Conservation (phyloP, 2,329 filamentous ascomycete species). For the Fusarium duplospermum region DNA sequence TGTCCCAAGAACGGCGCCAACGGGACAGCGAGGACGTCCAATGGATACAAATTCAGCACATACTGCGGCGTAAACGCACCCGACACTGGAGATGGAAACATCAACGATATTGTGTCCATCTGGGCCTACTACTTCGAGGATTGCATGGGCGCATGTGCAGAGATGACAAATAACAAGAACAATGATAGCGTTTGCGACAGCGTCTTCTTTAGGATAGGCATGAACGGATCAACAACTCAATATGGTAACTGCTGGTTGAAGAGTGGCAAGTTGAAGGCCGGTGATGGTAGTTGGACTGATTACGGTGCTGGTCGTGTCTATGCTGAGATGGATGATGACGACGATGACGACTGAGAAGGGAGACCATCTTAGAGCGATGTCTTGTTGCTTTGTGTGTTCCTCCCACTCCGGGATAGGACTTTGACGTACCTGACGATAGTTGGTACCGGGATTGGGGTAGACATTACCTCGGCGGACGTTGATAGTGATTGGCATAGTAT, state of each 20-base stretch:
- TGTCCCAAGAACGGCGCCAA: neutral
- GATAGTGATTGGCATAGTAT: neutral
- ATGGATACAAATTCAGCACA: neutral
- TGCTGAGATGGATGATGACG: neutral
- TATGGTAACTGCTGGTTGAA: conserved; percentile 4
- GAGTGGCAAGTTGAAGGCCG: neutral
- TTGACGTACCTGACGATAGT: neutral
- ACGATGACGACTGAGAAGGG: neutral
- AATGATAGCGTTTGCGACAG: neutral
- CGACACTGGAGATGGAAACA: neutral
- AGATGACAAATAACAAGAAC: neutral
- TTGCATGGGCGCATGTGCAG: neutral
- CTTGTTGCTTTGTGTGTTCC: neutral
- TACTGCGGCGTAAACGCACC: neutral
- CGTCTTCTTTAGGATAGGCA: neutral
- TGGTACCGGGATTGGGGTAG: neutral
- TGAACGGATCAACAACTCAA: neutral
- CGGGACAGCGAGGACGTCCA: neutral
- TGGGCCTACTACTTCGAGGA: conserved; percentile 3
- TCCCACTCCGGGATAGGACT: neutral
- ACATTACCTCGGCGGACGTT: neutral
- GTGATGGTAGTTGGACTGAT: neutral
- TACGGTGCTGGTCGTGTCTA: neutral
- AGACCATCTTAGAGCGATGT: neutral
- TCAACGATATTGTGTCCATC: neutral